Conservation (phyloP, 2,329 filamentous ascomycete genomes). For the Aspergillus pseudoglaucus region DNA sequence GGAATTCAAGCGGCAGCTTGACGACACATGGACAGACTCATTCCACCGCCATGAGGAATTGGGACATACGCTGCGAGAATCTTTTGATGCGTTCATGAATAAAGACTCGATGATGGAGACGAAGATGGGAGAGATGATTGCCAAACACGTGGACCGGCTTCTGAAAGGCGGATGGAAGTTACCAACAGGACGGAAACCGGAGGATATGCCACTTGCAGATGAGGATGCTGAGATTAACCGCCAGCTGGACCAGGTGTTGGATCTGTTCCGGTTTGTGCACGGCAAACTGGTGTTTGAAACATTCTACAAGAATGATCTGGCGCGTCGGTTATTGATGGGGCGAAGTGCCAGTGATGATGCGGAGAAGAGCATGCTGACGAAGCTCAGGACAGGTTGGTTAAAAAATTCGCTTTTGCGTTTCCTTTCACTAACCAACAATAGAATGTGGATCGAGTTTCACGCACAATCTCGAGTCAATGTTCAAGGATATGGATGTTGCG, state of each 20-base stretch:
- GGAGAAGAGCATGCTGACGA: slow-evolving; percentile 88
- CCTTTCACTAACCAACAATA: slow-evolving; percentile 10
- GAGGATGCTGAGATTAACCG: slow-evolving; percentile 88
- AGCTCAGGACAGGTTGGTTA: slow-evolving; percentile 63
- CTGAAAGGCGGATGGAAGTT: slow-evolving; percentile 76
- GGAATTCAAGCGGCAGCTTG: slow-evolving; percentile 70
- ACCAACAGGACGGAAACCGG: slow-evolving; percentile 49
- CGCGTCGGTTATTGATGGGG: slow-evolving; percentile 80
- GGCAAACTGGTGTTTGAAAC: slow-evolving; percentile 98
- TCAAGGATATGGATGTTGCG: slow-evolving; percentile 92
- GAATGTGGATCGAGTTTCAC: slow-evolving; percentile 94
- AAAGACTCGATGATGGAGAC: slow-evolving; percentile 65
- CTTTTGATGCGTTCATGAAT: slow-evolving; percentile 89
- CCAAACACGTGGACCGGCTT: slow-evolving; percentile 88
- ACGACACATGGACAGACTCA: slow-evolving; percentile 67
- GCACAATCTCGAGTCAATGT: slow-evolving; percentile 98
- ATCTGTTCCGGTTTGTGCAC: slow-evolving; percentile 93
- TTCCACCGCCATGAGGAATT: slow-evolving; percentile 75
- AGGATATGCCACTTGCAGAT: slow-evolving; percentile 59
- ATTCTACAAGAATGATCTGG: slow-evolving; percentile 98
- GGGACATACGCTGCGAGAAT: slow-evolving; percentile 70
- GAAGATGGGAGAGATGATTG: slow-evolving; percentile 97
- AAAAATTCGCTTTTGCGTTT: slow-evolving; percentile 1
- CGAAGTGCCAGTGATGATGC: slow-evolving; percentile 91
- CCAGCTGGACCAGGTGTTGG: slow-evolving; percentile 85